These are phyloP conservation scores for Hymenoscyphus fructigenus DNA, from an alignment of 2,329 filamentous ascomycete genomes.

Conservation along the genomic window DNA sequence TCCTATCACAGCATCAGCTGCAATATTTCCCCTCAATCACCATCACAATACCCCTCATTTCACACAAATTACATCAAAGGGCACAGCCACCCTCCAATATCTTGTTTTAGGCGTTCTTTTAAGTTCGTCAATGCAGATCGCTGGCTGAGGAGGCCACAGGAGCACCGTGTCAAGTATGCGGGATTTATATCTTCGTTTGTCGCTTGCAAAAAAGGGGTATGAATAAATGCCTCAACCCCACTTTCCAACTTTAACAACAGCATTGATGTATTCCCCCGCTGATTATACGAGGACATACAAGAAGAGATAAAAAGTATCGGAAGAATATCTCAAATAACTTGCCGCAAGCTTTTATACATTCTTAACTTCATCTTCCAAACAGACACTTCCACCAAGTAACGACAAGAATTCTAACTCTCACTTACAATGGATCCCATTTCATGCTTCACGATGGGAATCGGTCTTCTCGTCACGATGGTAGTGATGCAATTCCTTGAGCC, in stretches of 20 bases:
- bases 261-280: background rate
- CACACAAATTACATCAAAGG: background rate
- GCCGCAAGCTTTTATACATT: background rate
- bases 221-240: background rate
- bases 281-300: background rate
- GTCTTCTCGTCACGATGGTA: constrained; percentile 23
- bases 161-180: background rate
- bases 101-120: background rate
- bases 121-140: background rate
- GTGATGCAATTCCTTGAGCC: constrained; percentile 20
- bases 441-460: constrained; percentile 22
- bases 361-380: background rate
- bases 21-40: background rate
- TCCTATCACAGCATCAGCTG: background rate
- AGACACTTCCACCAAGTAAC: background rate
- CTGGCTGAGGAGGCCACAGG: background rate
- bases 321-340: background rate
- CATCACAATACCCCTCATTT: background rate
- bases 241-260: background rate
- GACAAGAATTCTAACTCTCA: background rate
- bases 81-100: background rate
- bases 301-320: background rate
- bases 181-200: background rate
- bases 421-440: constrained; percentile 20
- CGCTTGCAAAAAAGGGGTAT: background rate